These are phyloP conservation scores for Epichloe hybrida DNA, from an alignment of 2,329 filamentous ascomycete species.

Conservation along the genomic window DNA sequence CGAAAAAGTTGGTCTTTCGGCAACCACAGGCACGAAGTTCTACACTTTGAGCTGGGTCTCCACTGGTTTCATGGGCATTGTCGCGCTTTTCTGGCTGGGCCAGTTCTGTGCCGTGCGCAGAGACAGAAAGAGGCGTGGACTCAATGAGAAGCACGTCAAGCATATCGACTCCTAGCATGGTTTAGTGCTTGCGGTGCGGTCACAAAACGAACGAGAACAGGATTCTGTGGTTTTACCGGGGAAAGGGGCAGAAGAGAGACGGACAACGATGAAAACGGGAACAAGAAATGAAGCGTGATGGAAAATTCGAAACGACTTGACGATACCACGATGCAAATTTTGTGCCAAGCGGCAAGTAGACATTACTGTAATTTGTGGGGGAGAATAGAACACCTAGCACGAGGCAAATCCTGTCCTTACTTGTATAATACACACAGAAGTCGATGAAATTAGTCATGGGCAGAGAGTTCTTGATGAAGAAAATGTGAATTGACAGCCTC, in stretches of 20 bases:
- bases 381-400: background rate
- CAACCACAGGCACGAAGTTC: conserved; percentile 29
- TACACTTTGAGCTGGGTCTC: conserved; percentile 33
- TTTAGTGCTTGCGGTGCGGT: too few species aligned
- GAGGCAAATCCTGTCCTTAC: background rate
- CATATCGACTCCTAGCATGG: background rate
- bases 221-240: background rate
- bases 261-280: background rate
- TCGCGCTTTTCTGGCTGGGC: conserved; percentile 27
- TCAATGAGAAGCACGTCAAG: background rate
- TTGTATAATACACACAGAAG: background rate
- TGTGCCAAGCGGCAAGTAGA: background rate
- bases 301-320: background rate
- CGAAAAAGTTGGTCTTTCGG: conserved; percentile 30
- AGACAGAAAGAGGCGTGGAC: conserved; percentile 8
- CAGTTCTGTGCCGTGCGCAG: conserved; percentile 19
- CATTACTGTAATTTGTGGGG: background rate
- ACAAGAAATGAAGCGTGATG: background rate
- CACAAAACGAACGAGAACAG: background rate
- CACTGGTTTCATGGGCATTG: conserved; percentile 28
- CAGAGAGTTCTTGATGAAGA: too few species aligned
- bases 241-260: background rate
- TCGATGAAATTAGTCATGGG: too few species aligned
- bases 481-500: too few species aligned
- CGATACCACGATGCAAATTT: background rate